A percentile compares a stretch with the other conserved stretches of the same genome.
Conservation (phyloP, 169 alveolate genomes). For the Cryptosporidium ubiquitum region DNA sequence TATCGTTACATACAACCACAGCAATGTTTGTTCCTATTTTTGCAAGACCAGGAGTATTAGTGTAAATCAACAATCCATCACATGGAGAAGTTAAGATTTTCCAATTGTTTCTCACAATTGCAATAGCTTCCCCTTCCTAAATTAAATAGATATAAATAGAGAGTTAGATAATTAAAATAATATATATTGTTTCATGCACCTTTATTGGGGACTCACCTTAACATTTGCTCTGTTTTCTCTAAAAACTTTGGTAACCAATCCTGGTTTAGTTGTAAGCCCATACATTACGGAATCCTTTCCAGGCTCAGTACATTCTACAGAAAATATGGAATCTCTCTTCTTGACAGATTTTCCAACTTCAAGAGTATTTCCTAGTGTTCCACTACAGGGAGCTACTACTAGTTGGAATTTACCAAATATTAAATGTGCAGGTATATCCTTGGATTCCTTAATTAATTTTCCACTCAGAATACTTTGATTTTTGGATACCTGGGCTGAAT, state of each 20-base stretch:
- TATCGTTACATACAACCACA: conserved; percentile 37
- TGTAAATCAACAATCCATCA: conserved; percentile 51
- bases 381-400: conserved; percentile 46
- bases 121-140: conserved; percentile 65
- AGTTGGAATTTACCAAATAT: conserved; percentile 42
- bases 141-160: neutral
- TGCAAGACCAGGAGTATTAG: conserved; percentile 51
- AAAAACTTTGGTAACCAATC: conserved; percentile 25
- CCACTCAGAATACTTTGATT: conserved; percentile 38
- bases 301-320: conserved; percentile 13
- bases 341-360: conserved; percentile 12
- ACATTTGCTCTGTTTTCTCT: conserved; percentile 23
- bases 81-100: conserved; percentile 57
- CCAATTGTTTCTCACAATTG: conserved; percentile 56
- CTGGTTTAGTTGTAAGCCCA: conserved; percentile 31
- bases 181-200: no score
- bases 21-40: conserved; percentile 42
- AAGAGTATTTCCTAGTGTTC: neutral
- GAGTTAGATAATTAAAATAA: neutral
- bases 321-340: conserved; percentile 5
- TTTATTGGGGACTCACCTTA: conserved; percentile 34
- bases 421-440: conserved; percentile 9
- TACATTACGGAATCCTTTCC: neutral
- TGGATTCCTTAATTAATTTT: conserved; percentile 28
- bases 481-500: conserved; percentile 22